These are phyloP conservation scores for Dipteronia dyeriana DNA, from an alignment of 345 rosid species.

Conservation along the genomic window DNA sequence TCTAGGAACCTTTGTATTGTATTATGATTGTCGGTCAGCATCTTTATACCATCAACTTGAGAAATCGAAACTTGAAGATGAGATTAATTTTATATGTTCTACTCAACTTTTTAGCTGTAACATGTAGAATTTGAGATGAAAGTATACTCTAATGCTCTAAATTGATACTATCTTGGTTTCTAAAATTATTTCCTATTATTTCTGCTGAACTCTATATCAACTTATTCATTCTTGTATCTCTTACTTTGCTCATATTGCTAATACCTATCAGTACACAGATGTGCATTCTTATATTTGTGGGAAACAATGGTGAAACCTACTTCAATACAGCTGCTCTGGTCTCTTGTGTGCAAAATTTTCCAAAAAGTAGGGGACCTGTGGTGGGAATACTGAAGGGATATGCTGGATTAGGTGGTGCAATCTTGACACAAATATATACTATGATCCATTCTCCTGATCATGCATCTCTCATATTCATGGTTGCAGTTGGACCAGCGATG, in stretches of 20 bases:
- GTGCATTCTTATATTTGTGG: conserved; percentile 89
- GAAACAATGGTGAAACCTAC: conserved; percentile 96
- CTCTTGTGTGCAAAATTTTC: conserved; percentile 96
- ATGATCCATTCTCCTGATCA: conserved; percentile 73
- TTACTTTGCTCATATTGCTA: conserved; percentile 20
- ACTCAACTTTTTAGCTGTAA: no score
- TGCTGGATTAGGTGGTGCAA: conserved; percentile 97
- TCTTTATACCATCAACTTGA: no score
- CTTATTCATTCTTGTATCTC: not conserved
- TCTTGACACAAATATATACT: conserved; percentile 82
- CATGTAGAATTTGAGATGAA: no score
- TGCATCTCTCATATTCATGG: conserved; percentile 91
- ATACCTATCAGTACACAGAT: conserved; percentile 49
- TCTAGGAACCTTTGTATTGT: not conserved
- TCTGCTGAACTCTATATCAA: not conserved
- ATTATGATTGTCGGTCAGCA: no score
- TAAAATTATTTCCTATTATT: no score
- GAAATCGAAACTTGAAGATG: no score
- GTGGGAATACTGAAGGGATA: conserved; percentile 97
- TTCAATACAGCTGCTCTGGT: conserved; percentile 92
- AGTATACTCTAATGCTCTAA: no score
- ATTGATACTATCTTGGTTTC: no score
- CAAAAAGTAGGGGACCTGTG: conserved; percentile 95
- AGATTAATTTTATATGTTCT: no score
- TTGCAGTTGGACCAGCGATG: conserved; percentile 91